Conservation (phyloP, 352 stramenopile genomes). For the Phytophthora pinifolia region DNA sequence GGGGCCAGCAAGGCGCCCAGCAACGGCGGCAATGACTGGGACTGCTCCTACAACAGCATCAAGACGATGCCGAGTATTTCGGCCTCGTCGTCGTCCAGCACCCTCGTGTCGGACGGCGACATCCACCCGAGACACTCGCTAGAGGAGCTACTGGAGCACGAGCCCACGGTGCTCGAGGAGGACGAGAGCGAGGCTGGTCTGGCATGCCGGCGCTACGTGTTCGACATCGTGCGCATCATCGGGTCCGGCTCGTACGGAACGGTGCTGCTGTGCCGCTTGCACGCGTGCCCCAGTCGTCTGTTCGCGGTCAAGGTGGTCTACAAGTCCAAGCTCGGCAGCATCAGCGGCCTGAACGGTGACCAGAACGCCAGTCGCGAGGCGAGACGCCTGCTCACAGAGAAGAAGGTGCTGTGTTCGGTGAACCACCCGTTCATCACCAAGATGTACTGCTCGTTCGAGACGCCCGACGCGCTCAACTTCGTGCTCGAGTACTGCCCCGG, state of each 20-base stretch:
- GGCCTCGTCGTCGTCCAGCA: constrained; percentile 52
- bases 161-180: constrained; percentile 25
- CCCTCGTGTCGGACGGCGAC: constrained; percentile 44
- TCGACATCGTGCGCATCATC: constrained; percentile 77
- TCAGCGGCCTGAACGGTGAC: constrained; percentile 30
- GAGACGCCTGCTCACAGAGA: constrained; percentile 94
- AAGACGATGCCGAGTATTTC: constrained; percentile 32
- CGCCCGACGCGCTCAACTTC: constrained; percentile 94
- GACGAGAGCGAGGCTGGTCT: constrained; percentile 19
- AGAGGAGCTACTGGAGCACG: constrained; percentile 31
- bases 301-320: constrained; percentile 80
- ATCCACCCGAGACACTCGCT: constrained; percentile 26
- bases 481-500: constrained; percentile 98
- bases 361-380: constrained; percentile 42
- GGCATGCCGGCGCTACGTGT: constrained; percentile 38
- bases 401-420: constrained; percentile 94
- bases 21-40: constrained; percentile 23
- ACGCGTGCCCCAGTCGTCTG: constrained; percentile 37
- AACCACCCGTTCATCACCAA: constrained; percentile 98
- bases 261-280: constrained; percentile 62
- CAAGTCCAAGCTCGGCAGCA: constrained; percentile 60
- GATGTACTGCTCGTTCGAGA: constrained; percentile 94
- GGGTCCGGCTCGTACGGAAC: constrained; percentile 79
- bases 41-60: constrained; percentile 39
- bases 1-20: no score